These are phyloP conservation scores for Astragalus glycyphyllos DNA, from an alignment of 306 rosid species.

Conservation along the genomic window DNA sequence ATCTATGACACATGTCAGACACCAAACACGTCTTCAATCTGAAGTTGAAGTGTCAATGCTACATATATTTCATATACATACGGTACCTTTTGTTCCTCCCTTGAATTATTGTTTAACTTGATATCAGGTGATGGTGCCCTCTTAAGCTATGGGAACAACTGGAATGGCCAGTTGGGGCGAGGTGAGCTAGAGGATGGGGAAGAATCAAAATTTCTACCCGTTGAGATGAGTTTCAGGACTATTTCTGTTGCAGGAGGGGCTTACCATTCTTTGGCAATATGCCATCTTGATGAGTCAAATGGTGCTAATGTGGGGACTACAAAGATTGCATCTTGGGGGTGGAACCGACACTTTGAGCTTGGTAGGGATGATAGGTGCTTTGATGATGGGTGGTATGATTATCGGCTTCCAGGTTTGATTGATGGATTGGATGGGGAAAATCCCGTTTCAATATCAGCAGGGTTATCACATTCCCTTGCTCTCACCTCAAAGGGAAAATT, in stretches of 20 bases:
- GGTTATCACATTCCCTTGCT: conserved; percentile 85
- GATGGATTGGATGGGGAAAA: conserved; percentile 65
- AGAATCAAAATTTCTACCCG: conserved; percentile 74
- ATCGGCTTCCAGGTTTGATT: conserved; percentile 61
- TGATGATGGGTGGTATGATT: no score
- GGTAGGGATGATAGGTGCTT: no score
- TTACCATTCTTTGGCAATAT: conserved; percentile 90
- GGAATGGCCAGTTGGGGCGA: conserved; percentile 84
- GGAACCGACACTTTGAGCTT: conserved; percentile 83
- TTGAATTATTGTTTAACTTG: conserved; percentile 31
- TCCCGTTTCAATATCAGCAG: conserved; percentile 74
- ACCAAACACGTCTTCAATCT: no score
- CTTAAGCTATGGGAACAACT: conserved; percentile 82
- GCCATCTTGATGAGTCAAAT: conserved; percentile 51
- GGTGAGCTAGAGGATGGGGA: no score
- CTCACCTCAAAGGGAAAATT: no score
- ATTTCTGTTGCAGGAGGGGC: conserved; percentile 76
- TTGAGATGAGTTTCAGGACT: conserved; percentile 59
- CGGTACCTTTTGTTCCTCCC: no score
- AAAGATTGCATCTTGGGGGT: conserved; percentile 82
- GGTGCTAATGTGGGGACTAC: conserved; percentile 42
- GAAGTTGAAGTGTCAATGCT: no score
- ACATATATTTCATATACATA: no score
- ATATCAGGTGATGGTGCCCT: conserved; percentile 73
- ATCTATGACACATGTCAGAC: no score